Conservation (phyloP, 129 eudicot genomes). For the Scalesia atractyloides region DNA sequence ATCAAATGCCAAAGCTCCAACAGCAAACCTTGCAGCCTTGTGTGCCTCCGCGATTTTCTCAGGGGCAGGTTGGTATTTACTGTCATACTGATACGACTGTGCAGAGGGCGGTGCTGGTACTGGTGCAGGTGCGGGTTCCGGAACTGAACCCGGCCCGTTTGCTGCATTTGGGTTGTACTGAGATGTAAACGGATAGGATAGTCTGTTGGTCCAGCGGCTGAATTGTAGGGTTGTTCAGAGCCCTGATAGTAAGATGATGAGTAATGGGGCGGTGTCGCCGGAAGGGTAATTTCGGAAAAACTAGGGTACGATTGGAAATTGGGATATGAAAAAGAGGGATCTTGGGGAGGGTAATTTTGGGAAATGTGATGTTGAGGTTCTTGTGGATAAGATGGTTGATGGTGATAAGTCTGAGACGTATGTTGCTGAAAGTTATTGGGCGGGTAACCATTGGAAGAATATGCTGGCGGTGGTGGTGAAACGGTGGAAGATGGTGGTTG, state of each 20-base stretch:
- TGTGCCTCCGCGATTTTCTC: slow-evolving; percentile 95
- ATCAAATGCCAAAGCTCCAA: slow-evolving; percentile 91
- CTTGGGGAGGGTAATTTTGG: slow-evolving; percentile 57
- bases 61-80: slow-evolving; percentile 82
- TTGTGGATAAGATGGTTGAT: slow-evolving; percentile 51
- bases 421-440: slow-evolving; percentile 49
- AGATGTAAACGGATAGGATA: slow-evolving; percentile 49
- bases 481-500: slow-evolving; percentile 32
- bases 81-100: slow-evolving; percentile 67
- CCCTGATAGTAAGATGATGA: slow-evolving; percentile 73
- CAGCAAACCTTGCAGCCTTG: slow-evolving; percentile 97
- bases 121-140: slow-evolving; percentile 2
- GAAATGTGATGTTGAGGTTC: slow-evolving; percentile 58
- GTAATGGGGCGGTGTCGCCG: slow-evolving; percentile 64
- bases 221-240: slow-evolving; percentile 36
- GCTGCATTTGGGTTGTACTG: slow-evolving; percentile 43
- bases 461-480: slow-evolving; percentile 35
- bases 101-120: slow-evolving; percentile 37
- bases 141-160: slow-evolving; percentile 48
- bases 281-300: slow-evolving; percentile 73
- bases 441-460: slow-evolving; percentile 47
- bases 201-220: slow-evolving; percentile 22
- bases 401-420: slow-evolving; percentile 50
- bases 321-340: slow-evolving; percentile 49
- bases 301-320: slow-evolving; percentile 91